phyloP scores from a whole-genome alignment of 768 basidiomycete genomes.

The Tulasnella sp. region DNA sequence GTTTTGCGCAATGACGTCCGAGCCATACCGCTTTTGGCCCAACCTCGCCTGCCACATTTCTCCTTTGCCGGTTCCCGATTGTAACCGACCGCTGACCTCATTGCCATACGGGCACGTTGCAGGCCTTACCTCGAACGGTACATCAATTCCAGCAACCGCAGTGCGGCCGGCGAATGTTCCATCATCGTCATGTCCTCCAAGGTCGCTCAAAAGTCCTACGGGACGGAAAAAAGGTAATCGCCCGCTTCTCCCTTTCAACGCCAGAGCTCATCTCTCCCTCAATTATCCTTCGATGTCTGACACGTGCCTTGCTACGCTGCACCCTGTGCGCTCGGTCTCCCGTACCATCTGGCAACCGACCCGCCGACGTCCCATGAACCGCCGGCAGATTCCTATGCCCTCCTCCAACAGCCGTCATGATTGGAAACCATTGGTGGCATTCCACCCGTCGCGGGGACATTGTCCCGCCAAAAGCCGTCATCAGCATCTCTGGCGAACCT shows the following conservation, averaged over 20 bases:
- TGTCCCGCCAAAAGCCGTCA: conserved; percentile 66
- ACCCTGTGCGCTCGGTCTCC: conserved; percentile 1
- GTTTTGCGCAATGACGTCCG: not conserved
- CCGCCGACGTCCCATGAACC: not conserved
- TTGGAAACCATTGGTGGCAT: conserved; percentile 91
- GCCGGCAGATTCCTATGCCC: conserved; percentile 68
- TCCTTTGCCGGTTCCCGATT: not conserved
- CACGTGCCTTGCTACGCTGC: conserved; percentile 9
- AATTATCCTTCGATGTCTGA: not conserved
- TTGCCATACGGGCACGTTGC: conserved; percentile 4
- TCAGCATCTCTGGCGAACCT: conserved; percentile 87
- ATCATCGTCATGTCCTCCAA: conserved; percentile 97
- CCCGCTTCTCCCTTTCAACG: not conserved
- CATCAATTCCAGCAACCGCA: conserved; percentile 67
- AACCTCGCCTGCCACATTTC: not conserved
- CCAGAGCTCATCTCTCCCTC: not conserved
- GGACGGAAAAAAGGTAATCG: conserved; percentile 76
- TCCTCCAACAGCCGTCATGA: conserved; percentile 86
- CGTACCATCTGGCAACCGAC: not conserved
- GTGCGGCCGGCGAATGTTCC: conserved; percentile 85
- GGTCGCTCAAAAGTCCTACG: conserved; percentile 95
- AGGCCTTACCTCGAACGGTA: conserved; percentile 80
- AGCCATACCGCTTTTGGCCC: no score
- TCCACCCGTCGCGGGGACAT: conserved; percentile 53
- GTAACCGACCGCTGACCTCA: not conserved